Conservation (phyloP, 2,329 filamentous ascomycete genomes). For the Fusarium anguioides region DNA sequence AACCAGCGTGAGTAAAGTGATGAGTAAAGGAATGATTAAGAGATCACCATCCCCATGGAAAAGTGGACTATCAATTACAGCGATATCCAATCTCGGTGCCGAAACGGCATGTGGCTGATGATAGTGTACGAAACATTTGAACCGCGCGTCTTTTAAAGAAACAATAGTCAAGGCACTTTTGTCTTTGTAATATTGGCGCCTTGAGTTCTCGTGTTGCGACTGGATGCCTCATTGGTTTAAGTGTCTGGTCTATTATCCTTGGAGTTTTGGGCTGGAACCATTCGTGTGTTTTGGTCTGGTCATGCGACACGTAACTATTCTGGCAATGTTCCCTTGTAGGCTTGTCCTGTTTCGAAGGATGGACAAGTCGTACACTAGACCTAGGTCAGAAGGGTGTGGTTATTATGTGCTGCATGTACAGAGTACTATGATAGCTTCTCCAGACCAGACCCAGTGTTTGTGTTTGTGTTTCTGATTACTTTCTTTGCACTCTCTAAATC, state of each 20-base stretch:
- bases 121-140: slow-evolving; percentile 8
- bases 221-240: slow-evolving; percentile 14
- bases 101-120: slow-evolving; percentile 23
- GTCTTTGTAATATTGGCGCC: slow-evolving; percentile 2
- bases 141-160: slow-evolving; percentile 26
- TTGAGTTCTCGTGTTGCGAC: slow-evolving; percentile 6
- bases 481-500: background rate
- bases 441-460: background rate
- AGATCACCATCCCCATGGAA: slow-evolving; percentile 8
- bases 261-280: slow-evolving; percentile 1
- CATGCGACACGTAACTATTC: slow-evolving; percentile 9
- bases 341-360: slow-evolving; percentile 3
- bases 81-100: slow-evolving; percentile 12
- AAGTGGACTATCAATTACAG: slow-evolving; percentile 21
- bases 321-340: background rate
- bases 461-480: slow-evolving; percentile 6
- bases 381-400: slow-evolving; percentile 11
- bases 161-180: slow-evolving; percentile 14
- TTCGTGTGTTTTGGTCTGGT: slow-evolving; percentile 13
- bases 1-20: background rate
- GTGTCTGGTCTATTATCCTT: background rate
- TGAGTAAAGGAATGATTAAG: slow-evolving; percentile 14
- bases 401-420: too few species aligned
- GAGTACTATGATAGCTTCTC: background rate
- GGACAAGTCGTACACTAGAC: background rate